Evolutionary conservation across 805 yeast species (phyloP), one percentile per base, ranked within the genome.

Genomic region (Zygoascus bituminiphila): DNA sequence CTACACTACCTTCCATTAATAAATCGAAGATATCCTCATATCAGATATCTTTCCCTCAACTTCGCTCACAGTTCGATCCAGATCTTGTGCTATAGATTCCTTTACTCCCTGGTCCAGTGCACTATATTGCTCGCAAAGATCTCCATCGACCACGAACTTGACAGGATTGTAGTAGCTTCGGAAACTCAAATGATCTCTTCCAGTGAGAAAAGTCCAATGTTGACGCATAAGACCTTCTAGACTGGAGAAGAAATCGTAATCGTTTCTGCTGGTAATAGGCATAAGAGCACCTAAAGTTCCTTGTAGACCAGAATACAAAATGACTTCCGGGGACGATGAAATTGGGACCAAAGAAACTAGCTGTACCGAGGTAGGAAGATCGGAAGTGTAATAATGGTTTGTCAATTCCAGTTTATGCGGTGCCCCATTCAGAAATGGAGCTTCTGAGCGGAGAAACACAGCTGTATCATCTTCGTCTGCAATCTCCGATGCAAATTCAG

Each of bases 91-190:
- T 26, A 67, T 58, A 15, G 33, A 44, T 19, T 54, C 54, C 49
- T 61, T 54, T 42, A 35, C 47, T 2, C 52, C 59, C 1, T 17
- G 22, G 7, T 58, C 46, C 15, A 64, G 53, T 17, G 29, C 58
- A 43, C 59, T 64, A 57, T 70, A 85, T 38, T 65, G 62, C 57
- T 88, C 96, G 43, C 91, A 70, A 14, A 86, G 68, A 61, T 93
- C 98, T 8, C 98, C 98, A 65, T 93, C 97, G 37, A 93, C 73
- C 2, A 84, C 80, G 44, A 78, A 75, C 53, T 80, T 82, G 2
- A 74, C 76, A 0, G 97, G 96, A n/a, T 78, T 79, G 62, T 87
- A 88, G 59, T 82, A 84, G 46, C 97, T 75, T 48, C 97, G 68
- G 61, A 74, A 89, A 49, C 75, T 75, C 53, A 77, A 51, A 49